Percentiles rank a stretch among this genome's conserved stretches.
These are phyloP conservation scores for Alternaria sp. DNA, from an alignment of 2,329 filamentous ascomycete species.

Conservation along the genomic window DNA sequence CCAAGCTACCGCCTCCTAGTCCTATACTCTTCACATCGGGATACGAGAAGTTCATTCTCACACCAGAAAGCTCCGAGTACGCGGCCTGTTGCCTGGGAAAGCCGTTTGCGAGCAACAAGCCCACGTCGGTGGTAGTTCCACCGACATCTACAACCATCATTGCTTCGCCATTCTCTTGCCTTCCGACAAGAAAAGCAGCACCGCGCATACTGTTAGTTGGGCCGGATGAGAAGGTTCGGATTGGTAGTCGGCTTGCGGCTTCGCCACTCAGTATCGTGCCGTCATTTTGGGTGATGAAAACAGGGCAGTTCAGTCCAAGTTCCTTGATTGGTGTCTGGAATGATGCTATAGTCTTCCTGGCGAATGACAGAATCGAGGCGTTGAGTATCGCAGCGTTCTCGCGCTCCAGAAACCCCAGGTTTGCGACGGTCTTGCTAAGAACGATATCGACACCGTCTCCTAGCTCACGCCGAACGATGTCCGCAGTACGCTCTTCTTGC, in stretches of 20 bases:
- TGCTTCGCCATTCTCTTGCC: conserved; percentile 49
- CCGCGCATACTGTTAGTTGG: conserved; percentile 62
- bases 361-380: conserved; percentile 56
- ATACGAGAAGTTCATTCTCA: conserved; percentile 64
- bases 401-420: conserved; percentile 57
- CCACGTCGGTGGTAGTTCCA: conserved; percentile 70
- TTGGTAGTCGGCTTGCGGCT: conserved; percentile 56
- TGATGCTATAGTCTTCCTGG: conserved; percentile 53
- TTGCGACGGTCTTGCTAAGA: conserved; percentile 59
- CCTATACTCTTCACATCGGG: conserved; percentile 66
- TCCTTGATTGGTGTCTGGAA: conserved; percentile 56
- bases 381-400: conserved; percentile 61
- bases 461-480: conserved; percentile 57
- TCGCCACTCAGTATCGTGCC: conserved; percentile 57
- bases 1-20: conserved; percentile 64
- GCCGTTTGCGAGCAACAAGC: conserved; percentile 65
- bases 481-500: conserved; percentile 60
- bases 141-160: conserved; percentile 71
- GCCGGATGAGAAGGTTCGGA: conserved; percentile 59
- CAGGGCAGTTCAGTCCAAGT: conserved; percentile 54
- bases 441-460: conserved; percentile 56
- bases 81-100: conserved; percentile 69
- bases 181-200: conserved; percentile 51
- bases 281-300: conserved; percentile 62
- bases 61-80: conserved; percentile 67